Conservation (phyloP, 176 grass and related monocot species). For the Triticum timopheevii region DNA sequence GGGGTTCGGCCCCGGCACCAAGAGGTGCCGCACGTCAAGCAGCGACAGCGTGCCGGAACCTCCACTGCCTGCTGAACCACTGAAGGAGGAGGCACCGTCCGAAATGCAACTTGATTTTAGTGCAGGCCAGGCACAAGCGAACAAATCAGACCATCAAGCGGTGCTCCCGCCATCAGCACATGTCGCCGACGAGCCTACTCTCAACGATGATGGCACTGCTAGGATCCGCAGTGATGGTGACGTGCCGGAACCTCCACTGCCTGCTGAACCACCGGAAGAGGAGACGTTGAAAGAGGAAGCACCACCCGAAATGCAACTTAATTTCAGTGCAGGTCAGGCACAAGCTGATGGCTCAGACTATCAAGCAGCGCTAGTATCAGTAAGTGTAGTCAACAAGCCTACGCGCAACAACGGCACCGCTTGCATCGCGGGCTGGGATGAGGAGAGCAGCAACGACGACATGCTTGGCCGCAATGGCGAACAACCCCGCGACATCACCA, state of each 20-base stretch:
- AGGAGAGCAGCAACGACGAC: background rate
- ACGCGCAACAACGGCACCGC: background rate
- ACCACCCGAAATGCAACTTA: background rate
- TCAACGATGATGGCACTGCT: background rate
- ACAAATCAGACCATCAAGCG: background rate
- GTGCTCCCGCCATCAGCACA: background rate
- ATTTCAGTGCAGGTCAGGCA: background rate
- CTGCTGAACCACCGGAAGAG: background rate
- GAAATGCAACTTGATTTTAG: background rate
- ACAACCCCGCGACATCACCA: background rate
- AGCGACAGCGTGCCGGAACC: background rate
- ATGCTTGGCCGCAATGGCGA: background rate
- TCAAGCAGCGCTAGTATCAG: background rate
- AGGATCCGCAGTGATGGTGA: conserved; percentile 31
- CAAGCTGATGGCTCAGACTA: background rate
- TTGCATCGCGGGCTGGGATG: conserved; percentile 7
- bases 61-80: background rate
- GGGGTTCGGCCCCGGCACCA: conserved; percentile 42
- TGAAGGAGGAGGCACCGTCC: background rate
- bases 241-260: background rate
- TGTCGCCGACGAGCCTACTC: too few relatives aligned
- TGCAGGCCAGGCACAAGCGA: background rate
- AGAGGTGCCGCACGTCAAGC: conserved; percentile 29
- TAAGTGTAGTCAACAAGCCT: background rate
- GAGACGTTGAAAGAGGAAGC: background rate